A percentile compares a stretch with the other conserved stretches of the same genome.
These are phyloP conservation scores for Dactylellina drechsleri DNA, from an alignment of 2,329 filamentous ascomycete species.

Conservation along the genomic window DNA sequence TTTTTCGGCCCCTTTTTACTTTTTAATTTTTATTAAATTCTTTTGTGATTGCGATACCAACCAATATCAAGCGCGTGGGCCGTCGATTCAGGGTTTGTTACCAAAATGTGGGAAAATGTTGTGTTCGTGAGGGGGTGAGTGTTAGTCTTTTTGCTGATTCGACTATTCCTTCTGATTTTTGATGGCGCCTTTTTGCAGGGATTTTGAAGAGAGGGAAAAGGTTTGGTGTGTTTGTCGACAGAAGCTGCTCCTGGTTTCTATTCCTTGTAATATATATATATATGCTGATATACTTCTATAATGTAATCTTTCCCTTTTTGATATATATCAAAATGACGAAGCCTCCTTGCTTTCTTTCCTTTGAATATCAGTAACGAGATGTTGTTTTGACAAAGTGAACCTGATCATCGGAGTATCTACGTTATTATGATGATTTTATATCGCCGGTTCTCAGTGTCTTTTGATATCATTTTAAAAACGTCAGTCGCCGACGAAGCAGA, in stretches of 20 bases:
- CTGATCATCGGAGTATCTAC: too few relatives aligned
- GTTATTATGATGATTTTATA: too few relatives aligned
- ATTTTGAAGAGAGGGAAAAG: not conserved
- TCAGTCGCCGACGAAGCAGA: not conserved
- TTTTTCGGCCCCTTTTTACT: constrained; percentile 22
- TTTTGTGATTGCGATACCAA: not conserved
- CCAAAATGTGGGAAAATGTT: constrained; percentile 14
- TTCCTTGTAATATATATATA: constrained; percentile 32
- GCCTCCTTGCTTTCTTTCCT: not conserved
- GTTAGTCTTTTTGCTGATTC: constrained; percentile 8
- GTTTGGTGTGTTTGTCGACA: constrained; percentile 5
- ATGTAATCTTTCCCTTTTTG: not conserved
- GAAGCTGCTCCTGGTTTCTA: not conserved
- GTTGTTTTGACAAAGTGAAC: too few relatives aligned
- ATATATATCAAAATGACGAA: not conserved
- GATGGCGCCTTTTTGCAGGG: constrained; percentile 18
- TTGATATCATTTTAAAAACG: too few relatives aligned
- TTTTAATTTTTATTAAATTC: not conserved
- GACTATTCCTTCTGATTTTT: constrained; percentile 13
- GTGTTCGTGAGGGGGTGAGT: not conserved
- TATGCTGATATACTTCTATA: not conserved
- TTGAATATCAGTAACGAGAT: too few relatives aligned
- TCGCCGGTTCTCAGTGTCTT: too few relatives aligned
- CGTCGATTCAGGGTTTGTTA: constrained; percentile 3
- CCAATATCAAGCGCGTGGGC: too few relatives aligned